These are phyloP conservation scores for Chrysosporium keratinophilum DNA, from an alignment of 2,329 filamentous ascomycete genomes.

Conservation along the genomic window DNA sequence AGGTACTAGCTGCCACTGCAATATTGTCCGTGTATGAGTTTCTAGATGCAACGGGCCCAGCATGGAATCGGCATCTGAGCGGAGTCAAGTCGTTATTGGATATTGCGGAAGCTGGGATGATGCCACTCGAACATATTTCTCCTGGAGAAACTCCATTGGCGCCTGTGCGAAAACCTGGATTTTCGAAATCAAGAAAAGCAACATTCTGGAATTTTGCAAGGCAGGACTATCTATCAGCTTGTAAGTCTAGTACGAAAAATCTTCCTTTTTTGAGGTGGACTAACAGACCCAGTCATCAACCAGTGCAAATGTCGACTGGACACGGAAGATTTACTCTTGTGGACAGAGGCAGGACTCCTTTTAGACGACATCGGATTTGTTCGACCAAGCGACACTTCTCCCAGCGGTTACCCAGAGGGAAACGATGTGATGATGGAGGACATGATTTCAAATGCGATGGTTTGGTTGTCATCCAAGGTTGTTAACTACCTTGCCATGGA, in stretches of 20 bases:
- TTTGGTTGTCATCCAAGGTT: constrained; percentile 57
- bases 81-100: constrained; percentile 54
- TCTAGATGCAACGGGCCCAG: constrained; percentile 52
- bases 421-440: constrained; percentile 49
- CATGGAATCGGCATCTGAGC: constrained; percentile 55
- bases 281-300: constrained; percentile 39
- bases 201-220: constrained; percentile 59
- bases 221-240: constrained; percentile 55
- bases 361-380: constrained; percentile 46
- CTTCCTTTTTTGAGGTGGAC: not conserved
- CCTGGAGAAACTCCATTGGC: constrained; percentile 31
- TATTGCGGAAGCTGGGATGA: constrained; percentile 34
- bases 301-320: constrained; percentile 51
- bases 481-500: constrained; percentile 54
- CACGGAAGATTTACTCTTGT: constrained; percentile 51
- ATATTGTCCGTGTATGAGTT: constrained; percentile 60
- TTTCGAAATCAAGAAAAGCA: constrained; percentile 47
- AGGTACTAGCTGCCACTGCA: constrained; percentile 54
- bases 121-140: constrained; percentile 34
- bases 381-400: constrained; percentile 33
- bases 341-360: constrained; percentile 53
- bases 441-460: constrained; percentile 52
- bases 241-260: constrained; percentile 28
- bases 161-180: constrained; percentile 27
- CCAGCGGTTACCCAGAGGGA: constrained; percentile 26